These are phyloP conservation scores for Cladophialophora immunda DNA, from an alignment of 2,329 filamentous ascomycete genomes.

Conservation along the genomic window DNA sequence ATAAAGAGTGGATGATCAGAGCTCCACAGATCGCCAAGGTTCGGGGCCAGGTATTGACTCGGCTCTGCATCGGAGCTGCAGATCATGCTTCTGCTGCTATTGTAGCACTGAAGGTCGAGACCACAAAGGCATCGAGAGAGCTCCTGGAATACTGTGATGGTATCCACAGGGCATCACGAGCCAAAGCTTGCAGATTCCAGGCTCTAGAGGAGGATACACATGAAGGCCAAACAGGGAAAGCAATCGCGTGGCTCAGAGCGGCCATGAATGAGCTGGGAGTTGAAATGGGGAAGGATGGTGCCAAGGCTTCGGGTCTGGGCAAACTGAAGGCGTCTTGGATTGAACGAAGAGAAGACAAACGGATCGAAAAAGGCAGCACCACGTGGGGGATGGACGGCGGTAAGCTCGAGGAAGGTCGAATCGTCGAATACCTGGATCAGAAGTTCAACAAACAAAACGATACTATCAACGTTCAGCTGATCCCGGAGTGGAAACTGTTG, in stretches of 20 bases:
- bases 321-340: conserved; percentile 39
- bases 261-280: conserved; percentile 66
- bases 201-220: conserved; percentile 86
- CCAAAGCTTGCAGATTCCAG: conserved; percentile 88
- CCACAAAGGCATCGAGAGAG: conserved; percentile 68
- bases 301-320: conserved; percentile 38
- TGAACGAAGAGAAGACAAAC: conserved; percentile 62
- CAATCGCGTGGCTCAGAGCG: conserved; percentile 84
- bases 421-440: conserved; percentile 83
- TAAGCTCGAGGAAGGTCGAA: conserved; percentile 80
- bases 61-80: conserved; percentile 84
- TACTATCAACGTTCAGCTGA: conserved; percentile 82
- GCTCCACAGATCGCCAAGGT: conserved; percentile 88
- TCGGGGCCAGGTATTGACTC: conserved; percentile 84
- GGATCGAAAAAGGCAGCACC: conserved; percentile 70
- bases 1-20: conserved; percentile 97
- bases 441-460: conserved; percentile 97
- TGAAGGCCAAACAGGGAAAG: conserved; percentile 77
- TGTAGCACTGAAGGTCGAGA: conserved; percentile 56
- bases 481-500: conserved; percentile 76
- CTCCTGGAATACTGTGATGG: conserved; percentile 79
- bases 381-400: conserved; percentile 86
- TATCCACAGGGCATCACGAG: conserved; percentile 76
- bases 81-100: conserved; percentile 83
- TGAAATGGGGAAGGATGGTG: conserved; percentile 41